Base-by-base conservation (phyloP, 352 stramenopile genomes). In the Elongisporangium undulatum region DNA sequence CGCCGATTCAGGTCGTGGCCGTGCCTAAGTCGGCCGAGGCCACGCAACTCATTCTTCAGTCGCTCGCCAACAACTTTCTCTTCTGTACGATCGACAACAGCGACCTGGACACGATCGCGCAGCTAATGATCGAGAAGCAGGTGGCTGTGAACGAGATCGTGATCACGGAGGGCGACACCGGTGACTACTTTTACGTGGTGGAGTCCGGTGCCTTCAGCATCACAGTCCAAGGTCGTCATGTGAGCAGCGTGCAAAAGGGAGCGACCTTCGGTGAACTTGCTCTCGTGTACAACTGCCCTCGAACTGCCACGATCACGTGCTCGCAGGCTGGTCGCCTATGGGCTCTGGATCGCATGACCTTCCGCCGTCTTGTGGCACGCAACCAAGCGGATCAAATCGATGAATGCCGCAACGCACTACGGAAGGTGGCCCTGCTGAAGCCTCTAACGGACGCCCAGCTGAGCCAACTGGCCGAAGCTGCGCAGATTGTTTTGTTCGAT, bases 231-330 rank as follows among this genome's bases (percentile, higher is more conserved):
- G 87, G 81, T 17, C 79, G 87, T 26, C 68, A 90, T 39, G 82
- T 97, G 9, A 86, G 85, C 34, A 69, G 79, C 0, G 89, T 80
- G 16, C 76, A 88, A 54, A 72, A 75, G 4, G 91, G 91, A 41
- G 86, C 80, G 19, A 96, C 85, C 8, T 98, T 98, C 62, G 96
- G 96, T 51, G 97, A 99, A 69, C 69, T 98, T 8, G 95, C 96
- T 4, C 77, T 99, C 17, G 82, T 99, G 62, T 99, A 99, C 75
- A 97, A 98, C 68, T 90, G 89, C 53, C 96, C 95, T n/a, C 77
- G 96, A 34, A 94, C 94, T 22, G 96, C 95, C 2, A 98, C 85
- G 70, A 90, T 96, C 9, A 73, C 67, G 10, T 82, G 77, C 24
- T 68, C 64, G 1, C 61, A 80, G 12, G 49, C 72, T 26, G 78